Percentiles rank a stretch among this genome's conserved stretches.
These are phyloP conservation scores for Gregarina niphandrodes DNA, from an alignment of 169 alveolate genomes.

Conservation along the genomic window DNA sequence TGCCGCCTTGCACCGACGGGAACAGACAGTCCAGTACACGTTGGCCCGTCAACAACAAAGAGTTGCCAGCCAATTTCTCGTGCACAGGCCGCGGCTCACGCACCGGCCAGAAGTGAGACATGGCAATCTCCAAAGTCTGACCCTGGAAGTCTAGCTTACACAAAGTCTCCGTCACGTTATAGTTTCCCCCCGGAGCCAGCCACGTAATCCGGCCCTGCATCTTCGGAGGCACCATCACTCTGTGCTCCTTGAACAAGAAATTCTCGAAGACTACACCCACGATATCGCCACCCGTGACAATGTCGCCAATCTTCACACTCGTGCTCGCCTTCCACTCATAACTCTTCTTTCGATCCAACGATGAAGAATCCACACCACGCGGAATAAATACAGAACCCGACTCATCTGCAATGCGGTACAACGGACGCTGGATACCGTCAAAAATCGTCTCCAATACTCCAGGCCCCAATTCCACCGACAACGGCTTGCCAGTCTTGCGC, in stretches of 20 bases:
- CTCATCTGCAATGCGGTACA: conserved; percentile 62
- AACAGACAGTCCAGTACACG: conserved; percentile 85
- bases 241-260: conserved; percentile 69
- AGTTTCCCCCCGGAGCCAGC: conserved; percentile 74
- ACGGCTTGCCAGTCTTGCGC: conserved; percentile 78
- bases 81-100: conserved; percentile 87
- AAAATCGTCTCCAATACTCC: conserved; percentile 72
- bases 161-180: conserved; percentile 47
- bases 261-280: conserved; percentile 78
- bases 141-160: conserved; percentile 25
- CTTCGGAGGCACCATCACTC: conserved; percentile 83
- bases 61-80: conserved; percentile 71
- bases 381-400: conserved; percentile 68
- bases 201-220: conserved; percentile 71
- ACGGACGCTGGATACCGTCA: conserved; percentile 95
- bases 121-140: conserved; percentile 47
- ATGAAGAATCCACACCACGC: conserved; percentile 75
- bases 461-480: conserved; percentile 91
- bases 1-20: conserved; percentile 93
- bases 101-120: conserved; percentile 96
- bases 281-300: conserved; percentile 90
- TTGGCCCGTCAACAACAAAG: conserved; percentile 89
- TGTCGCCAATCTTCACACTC: conserved; percentile 57
- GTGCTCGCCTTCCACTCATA: conserved; percentile 74
- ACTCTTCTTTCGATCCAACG: conserved; percentile 59